Conservation (phyloP, 148 eudicot genomes). For the Euryodendron excelsum region DNA sequence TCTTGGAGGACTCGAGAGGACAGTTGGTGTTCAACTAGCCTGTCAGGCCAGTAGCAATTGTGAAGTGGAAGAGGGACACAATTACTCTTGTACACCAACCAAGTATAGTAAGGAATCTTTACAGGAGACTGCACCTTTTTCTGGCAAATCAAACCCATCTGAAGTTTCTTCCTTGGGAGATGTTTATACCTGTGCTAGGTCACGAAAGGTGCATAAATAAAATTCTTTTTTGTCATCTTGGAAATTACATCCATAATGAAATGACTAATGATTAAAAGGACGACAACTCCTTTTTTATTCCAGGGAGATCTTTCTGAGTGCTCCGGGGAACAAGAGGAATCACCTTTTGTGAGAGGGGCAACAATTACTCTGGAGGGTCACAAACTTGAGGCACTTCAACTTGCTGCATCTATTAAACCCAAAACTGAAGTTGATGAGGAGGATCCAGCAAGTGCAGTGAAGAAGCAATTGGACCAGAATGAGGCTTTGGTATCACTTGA, state of each 20-base stretch:
- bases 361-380: conserved; percentile 4
- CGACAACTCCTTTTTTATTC: neutral
- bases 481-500: conserved; percentile 15
- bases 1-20: conserved; percentile 21
- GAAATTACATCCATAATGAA: neutral
- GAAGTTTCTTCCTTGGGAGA: conserved; percentile 26
- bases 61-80: conserved; percentile 16
- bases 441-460: conserved; percentile 14
- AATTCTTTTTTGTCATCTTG: neutral
- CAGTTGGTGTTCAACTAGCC: conserved; percentile 19
- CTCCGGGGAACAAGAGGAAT: conserved; percentile 24
- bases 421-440: conserved; percentile 18
- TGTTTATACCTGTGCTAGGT: conserved; percentile 8
- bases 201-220: conserved; percentile 23
- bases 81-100: neutral
- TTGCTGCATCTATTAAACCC: conserved; percentile 3
- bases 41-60: conserved; percentile 3
- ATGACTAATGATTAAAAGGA: neutral
- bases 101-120: conserved; percentile 15
- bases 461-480: conserved; percentile 18
- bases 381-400: neutral
- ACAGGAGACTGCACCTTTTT: conserved; percentile 9
- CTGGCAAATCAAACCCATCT: conserved; percentile 25
- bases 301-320: conserved; percentile 19
- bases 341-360: conserved; percentile 5